Evolutionary conservation across 2,329 filamentous ascomycete genomes (phyloP).

Genomic region (Fusarium dimerum): DNA sequence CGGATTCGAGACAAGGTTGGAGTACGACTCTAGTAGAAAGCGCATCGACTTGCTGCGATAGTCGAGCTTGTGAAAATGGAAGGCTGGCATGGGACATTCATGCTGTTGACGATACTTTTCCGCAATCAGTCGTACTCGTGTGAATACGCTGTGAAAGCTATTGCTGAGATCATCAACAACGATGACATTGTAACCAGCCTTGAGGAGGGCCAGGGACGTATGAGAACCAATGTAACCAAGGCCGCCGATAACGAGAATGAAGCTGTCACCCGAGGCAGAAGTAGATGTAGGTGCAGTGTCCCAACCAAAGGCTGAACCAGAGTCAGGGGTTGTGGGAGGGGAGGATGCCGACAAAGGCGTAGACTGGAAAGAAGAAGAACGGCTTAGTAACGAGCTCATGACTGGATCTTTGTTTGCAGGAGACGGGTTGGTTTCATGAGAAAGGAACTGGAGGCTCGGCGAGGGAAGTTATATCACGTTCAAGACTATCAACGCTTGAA

Average conservation of each 20-base stretch:
- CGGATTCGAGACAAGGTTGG: conserved; percentile 11
- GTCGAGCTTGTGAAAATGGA: conserved; percentile 42
- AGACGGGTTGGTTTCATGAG: neutral
- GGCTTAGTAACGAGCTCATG: neutral
- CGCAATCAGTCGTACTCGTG: conserved; percentile 11
- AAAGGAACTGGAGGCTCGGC: neutral
- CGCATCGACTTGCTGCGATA: conserved; percentile 40
- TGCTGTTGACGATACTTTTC: conserved; percentile 9
- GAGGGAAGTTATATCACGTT: neutral
- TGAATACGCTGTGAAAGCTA: conserved; percentile 32
- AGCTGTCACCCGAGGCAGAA: conserved; percentile 12
- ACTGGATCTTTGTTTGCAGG: neutral
- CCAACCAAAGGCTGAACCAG: neutral
- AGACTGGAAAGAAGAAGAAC: conserved; percentile 2
- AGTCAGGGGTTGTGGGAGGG: conserved; percentile 4
- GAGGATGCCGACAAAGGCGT: conserved; percentile 2
- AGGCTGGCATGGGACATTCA: conserved; percentile 17
- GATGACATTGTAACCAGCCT: conserved; percentile 55
- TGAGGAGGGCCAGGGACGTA: conserved; percentile 54
- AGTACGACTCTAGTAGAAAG: conserved; percentile 39
- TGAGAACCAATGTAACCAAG: conserved; percentile 59
- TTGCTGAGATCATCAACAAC: conserved; percentile 49
- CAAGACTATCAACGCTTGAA: neutral
- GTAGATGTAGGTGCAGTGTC: neutral
- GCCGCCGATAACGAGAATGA: conserved; percentile 53